Percentiles rank a stretch among this genome's conserved stretches.
phyloP scores from a whole-genome alignment of 371 early-diverging fungal species.

The Chytridium lagenaria region DNA sequence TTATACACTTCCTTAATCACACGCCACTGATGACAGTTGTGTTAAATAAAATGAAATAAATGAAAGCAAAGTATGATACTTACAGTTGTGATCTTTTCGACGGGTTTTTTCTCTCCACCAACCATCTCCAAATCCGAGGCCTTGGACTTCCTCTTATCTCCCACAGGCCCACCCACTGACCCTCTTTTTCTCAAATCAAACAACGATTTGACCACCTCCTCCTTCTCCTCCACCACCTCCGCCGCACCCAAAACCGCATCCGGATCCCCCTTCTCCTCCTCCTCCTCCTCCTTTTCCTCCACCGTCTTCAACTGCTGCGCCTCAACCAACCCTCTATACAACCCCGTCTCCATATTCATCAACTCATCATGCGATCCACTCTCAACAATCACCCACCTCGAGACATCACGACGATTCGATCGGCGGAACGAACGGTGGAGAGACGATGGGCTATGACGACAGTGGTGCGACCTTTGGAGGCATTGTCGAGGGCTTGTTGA shows the following conservation, averaged over 20 bases:
- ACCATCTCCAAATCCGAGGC: no score
- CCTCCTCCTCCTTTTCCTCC: conserved; percentile 27
- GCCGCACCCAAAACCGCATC: conserved; percentile 25
- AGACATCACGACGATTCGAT: conserved; percentile 51
- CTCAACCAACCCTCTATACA: conserved; percentile 50
- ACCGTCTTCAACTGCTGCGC: conserved; percentile 45
- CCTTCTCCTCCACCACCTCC: conserved; percentile 8
- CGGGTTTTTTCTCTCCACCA: no score
- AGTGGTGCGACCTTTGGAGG: conserved; percentile 51
- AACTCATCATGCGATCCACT: conserved; percentile 49
- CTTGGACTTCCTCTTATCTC: background rate
- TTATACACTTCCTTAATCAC: conserved; percentile 35
- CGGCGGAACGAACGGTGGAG: conserved; percentile 50
- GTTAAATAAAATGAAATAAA: background rate
- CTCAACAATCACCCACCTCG: conserved; percentile 51
- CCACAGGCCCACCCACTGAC: background rate
- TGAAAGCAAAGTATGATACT: conserved; percentile 13
- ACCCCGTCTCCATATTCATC: conserved; percentile 31
- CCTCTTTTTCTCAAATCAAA: background rate
- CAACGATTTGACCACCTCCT: background rate
- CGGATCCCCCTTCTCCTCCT: conserved; percentile 19
- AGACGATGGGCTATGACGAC: conserved; percentile 58
- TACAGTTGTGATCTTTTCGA: conserved; percentile 18
- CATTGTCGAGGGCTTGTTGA: conserved; percentile 53
- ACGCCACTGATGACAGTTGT: background rate